Percentiles rank a stretch among this genome's conserved stretches.
These are phyloP conservation scores for Pyrus communis DNA, from an alignment of 306 rosid species.

Conservation along the genomic window DNA sequence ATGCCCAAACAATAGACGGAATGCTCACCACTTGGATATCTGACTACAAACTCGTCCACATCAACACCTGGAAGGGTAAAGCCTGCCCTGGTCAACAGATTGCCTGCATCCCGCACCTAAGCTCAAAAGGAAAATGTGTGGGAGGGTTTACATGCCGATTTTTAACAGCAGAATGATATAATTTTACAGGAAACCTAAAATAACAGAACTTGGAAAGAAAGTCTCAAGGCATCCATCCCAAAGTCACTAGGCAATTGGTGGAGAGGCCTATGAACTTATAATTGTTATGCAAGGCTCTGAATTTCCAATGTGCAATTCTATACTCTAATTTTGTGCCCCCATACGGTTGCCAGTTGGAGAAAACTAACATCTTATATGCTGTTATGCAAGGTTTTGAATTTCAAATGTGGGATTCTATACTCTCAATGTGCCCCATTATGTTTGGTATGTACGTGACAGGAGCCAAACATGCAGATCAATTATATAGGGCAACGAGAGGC, in stretches of 20 bases:
- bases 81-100: conserved; percentile 95
- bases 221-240: neutral
- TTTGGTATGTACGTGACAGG: neutral
- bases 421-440: neutral
- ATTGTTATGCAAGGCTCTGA: neutral
- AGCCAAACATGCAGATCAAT: neutral
- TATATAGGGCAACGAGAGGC: neutral
- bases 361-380: neutral
- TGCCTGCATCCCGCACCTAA: conserved; percentile 97
- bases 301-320: neutral
- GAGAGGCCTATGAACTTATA: neutral
- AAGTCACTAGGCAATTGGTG: neutral
- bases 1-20: neutral
- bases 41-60: conserved; percentile 76
- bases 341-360: neutral
- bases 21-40: conserved; percentile 77
- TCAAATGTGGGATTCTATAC: neutral
- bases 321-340: neutral
- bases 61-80: conserved; percentile 91
- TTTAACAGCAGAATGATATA: neutral
- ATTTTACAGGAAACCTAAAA: neutral
- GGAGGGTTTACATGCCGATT: neutral
- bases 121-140: neutral
- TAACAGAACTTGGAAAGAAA: neutral
- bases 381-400: neutral